Percentiles rank a stretch among this genome's conserved stretches.
Evolutionary conservation across 1,284 basidiomycete species (phyloP).

Genomic region (Tilletia setariae): DNA sequence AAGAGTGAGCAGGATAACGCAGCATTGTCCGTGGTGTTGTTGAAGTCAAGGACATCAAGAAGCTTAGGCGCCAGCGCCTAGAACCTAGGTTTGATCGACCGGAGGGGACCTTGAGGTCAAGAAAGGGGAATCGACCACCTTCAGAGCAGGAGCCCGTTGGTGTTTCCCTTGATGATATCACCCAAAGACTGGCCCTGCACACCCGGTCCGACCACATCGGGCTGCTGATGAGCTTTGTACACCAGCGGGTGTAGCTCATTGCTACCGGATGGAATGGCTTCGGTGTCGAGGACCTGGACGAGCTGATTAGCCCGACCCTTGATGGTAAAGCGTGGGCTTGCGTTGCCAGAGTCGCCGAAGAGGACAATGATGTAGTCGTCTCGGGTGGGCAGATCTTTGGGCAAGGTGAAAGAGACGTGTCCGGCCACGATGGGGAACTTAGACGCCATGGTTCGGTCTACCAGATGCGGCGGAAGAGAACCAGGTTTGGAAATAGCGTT

Average conservation of each 20-base stretch:
- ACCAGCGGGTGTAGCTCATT: not conserved
- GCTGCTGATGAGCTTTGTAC: not conserved
- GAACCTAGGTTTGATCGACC: too few relatives aligned
- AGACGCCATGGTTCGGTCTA: conserved; percentile 27
- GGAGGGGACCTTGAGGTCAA: too few relatives aligned
- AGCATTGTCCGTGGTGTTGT: too few relatives aligned
- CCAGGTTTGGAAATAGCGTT: too few relatives aligned
- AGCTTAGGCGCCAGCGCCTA: too few relatives aligned
- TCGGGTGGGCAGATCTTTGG: conserved; percentile 21
- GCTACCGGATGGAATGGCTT: too few relatives aligned
- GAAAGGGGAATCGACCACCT: too few relatives aligned
- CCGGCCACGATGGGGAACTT: conserved; percentile 25
- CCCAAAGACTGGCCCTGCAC: not conserved
- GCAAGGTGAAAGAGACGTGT: conserved; percentile 26
- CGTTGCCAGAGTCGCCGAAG: conserved; percentile 37
- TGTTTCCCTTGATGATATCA: conserved; percentile 1
- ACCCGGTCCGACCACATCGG: not conserved
- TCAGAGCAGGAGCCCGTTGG: not conserved
- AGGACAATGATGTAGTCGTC: conserved; percentile 37
- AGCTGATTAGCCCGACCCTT: conserved; percentile 13
- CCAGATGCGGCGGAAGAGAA: too few relatives aligned
- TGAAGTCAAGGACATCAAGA: too few relatives aligned
- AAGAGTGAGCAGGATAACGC: too few relatives aligned
- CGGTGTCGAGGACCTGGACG: not conserved
- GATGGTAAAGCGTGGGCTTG: conserved; percentile 33